Conservation (phyloP, 306 rosid species). For the Cucurbita argyrosperma region DNA sequence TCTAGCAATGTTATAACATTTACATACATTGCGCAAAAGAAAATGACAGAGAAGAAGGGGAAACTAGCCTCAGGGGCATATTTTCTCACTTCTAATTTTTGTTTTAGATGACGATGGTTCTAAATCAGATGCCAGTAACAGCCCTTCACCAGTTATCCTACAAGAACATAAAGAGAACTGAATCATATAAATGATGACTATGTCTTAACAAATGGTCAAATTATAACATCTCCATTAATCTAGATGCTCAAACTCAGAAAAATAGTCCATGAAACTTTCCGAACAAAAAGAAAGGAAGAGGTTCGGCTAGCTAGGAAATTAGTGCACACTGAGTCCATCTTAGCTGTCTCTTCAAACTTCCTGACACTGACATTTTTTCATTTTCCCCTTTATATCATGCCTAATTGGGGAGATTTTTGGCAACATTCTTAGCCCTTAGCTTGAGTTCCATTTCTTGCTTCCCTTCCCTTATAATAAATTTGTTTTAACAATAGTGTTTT, state of each 20-base stretch:
- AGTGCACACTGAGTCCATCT: neutral
- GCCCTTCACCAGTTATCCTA: slow-evolving; percentile 42
- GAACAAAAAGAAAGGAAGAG: neutral
- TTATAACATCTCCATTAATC: neutral
- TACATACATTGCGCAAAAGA: neutral
- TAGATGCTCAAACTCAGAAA: neutral
- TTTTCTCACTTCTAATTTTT: slow-evolving; percentile 27
- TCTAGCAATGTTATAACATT: neutral
- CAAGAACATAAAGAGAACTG: slow-evolving; percentile 15
- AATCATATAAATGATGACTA: slow-evolving; percentile 12
- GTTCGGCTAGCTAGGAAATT: neutral
- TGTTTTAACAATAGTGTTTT: neutral
- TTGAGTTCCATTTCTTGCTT: neutral
- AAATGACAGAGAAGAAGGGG: neutral
- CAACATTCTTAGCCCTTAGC: neutral
- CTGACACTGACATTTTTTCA: neutral
- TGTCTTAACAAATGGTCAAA: slow-evolving; percentile 1
- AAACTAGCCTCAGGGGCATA: slow-evolving; percentile 3
- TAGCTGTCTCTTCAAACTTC: neutral
- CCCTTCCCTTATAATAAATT: neutral
- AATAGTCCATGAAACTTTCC: neutral
- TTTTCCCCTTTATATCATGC: neutral
- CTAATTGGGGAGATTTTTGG: neutral
- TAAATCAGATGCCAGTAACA: slow-evolving; percentile 28
- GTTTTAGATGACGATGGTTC: slow-evolving; percentile 33